These are phyloP conservation scores for Pestalotiopsis sp. DNA, from an alignment of 2,329 filamentous ascomycete species.

Conservation along the genomic window DNA sequence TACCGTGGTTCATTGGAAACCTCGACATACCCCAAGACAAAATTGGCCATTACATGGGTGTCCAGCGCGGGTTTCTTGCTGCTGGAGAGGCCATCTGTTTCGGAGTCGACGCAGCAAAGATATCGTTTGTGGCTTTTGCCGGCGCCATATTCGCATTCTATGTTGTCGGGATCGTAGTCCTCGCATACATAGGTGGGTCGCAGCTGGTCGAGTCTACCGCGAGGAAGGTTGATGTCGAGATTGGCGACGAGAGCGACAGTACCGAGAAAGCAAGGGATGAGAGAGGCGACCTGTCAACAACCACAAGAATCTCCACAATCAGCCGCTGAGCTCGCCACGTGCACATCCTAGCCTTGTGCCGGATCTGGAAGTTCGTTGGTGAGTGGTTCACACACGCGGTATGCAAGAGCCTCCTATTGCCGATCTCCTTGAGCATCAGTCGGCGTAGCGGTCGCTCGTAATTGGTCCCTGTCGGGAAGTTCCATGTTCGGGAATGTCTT, in stretches of 20 bases:
- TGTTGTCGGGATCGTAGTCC: neutral
- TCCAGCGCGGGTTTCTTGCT: slow-evolving; percentile 7
- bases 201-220: neutral
- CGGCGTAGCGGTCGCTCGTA: neutral
- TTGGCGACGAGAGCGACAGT: neutral
- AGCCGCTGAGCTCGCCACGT: neutral
- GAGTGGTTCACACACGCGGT: neutral
- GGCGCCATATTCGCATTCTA: slow-evolving; percentile 11
- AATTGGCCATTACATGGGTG: slow-evolving; percentile 11
- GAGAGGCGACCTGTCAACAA: neutral
- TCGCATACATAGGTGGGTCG: neutral
- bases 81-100: slow-evolving; percentile 11
- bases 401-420: neutral
- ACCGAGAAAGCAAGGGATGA: neutral
- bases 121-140: slow-evolving; percentile 4
- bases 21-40: slow-evolving; percentile 2
- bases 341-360: neutral
- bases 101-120: slow-evolving; percentile 6
- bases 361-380: neutral
- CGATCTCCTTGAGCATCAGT: neutral
- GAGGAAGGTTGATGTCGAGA: neutral
- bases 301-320: neutral
- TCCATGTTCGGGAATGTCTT: neutral
- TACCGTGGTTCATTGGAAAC: slow-evolving; percentile 7
- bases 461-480: neutral